Conservation (phyloP, 495 filamentous ascomycete genomes). For the Evernia prunastri region DNA sequence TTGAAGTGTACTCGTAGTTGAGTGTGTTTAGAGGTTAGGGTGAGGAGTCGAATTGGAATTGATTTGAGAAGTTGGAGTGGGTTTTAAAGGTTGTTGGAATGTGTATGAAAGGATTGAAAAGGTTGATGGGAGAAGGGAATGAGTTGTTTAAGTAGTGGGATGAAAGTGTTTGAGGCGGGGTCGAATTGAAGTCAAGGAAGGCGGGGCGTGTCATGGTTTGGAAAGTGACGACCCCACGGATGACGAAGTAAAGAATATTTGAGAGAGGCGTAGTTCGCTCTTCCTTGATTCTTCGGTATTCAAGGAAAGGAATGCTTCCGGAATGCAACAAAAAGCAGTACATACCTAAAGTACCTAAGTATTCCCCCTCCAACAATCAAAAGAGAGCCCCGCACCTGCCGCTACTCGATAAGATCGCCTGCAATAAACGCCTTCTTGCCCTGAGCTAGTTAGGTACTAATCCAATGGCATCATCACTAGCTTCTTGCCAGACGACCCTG, state of each 20-base stretch:
- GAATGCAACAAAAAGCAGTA: neutral
- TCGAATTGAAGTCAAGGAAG: neutral
- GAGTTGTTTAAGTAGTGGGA: neutral
- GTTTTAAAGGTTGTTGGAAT: neutral
- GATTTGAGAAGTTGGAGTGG: neutral
- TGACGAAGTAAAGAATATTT: neutral
- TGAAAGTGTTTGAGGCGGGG: neutral
- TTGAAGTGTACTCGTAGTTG: conserved; percentile 6
- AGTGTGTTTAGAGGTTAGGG: neutral
- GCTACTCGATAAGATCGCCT: conserved; percentile 8
- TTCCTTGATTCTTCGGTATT: too few species aligned
- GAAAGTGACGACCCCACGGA: neutral
- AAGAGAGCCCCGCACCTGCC: conserved; percentile 16
- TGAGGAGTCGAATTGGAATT: neutral
- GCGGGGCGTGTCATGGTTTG: neutral
- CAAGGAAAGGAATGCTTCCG: too few species aligned
- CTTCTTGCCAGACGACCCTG: neutral
- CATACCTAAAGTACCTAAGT: too few species aligned
- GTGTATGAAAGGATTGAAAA: neutral
- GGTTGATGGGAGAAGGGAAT: neutral
- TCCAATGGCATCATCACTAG: conserved; percentile 4
- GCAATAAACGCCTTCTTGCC: neutral
- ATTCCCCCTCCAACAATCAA: conserved; percentile 14
- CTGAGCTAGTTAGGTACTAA: conserved; percentile 4
- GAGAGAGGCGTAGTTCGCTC: too few species aligned